These are phyloP conservation scores for Apostasia shenzhenica DNA, from an alignment of 106 monocot species.

Conservation along the genomic window DNA sequence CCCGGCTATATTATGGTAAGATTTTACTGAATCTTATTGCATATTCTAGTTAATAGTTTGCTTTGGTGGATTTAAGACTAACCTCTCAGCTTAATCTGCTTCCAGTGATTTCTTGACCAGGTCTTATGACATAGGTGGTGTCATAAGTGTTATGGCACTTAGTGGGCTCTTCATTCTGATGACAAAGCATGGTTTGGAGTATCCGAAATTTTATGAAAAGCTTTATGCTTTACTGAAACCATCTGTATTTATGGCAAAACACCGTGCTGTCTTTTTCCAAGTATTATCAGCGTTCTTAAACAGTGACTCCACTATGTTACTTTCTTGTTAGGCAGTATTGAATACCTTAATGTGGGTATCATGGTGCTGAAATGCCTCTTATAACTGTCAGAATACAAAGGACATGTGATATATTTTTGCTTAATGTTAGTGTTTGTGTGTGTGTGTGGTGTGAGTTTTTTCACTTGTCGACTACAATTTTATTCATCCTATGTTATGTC, in stretches of 20 bases:
- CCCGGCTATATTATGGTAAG: constrained; percentile 82
- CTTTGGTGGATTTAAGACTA: neutral
- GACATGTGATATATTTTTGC: too few species aligned
- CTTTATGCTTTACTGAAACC: constrained; percentile 85
- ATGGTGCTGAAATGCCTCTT: neutral
- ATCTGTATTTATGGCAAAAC: constrained; percentile 81
- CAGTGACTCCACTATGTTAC: neutral
- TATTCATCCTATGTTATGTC: too few species aligned
- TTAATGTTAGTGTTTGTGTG: too few species aligned
- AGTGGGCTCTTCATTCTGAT: constrained; percentile 90
- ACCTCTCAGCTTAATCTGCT: constrained; percentile 13
- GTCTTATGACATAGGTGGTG: constrained; percentile 94
- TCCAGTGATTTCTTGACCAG: constrained; percentile 92
- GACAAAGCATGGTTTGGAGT: constrained; percentile 85
- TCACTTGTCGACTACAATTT: too few species aligned
- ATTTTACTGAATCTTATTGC: neutral
- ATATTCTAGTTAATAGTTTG: neutral
- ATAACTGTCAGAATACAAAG: neutral
- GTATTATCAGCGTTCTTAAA: constrained; percentile 17
- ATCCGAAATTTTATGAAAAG: constrained; percentile 89
- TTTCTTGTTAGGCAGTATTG: neutral
- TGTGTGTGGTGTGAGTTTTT: too few species aligned
- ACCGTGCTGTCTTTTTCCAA: constrained; percentile 82
- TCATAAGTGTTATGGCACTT: constrained; percentile 93
- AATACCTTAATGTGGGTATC: neutral